These are phyloP conservation scores for Fragaria ananassa DNA, from an alignment of 306 rosid species.

Conservation along the genomic window DNA sequence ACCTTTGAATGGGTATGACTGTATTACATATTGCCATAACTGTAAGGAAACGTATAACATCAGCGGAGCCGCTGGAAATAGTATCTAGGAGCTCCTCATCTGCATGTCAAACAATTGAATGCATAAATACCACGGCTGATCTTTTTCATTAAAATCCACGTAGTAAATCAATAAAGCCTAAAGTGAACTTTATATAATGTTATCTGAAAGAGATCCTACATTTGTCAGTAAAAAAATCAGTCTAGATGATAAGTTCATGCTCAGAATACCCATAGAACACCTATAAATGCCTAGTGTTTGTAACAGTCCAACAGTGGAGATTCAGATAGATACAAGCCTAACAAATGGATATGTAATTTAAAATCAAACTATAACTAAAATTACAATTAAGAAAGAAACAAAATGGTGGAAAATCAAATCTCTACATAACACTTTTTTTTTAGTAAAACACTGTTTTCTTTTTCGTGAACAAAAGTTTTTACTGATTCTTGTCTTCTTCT, in stretches of 20 bases:
- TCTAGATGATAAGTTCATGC: neutral
- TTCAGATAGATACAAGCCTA: neutral
- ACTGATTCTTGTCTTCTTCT: neutral
- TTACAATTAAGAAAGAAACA: neutral
- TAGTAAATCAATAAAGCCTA: no score
- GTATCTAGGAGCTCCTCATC: conserved; percentile 75
- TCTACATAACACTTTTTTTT: neutral
- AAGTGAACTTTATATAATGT: conserved; percentile 11
- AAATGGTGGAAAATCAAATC: neutral
- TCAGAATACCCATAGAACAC: neutral
- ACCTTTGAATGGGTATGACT: conserved; percentile 79
- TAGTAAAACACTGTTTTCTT: neutral
- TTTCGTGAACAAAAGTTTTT: neutral
- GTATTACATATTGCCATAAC: conserved; percentile 97
- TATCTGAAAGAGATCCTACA: conserved; percentile 12
- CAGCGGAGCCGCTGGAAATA: conserved; percentile 70
- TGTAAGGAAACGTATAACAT: conserved; percentile 67
- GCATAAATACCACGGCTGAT: neutral
- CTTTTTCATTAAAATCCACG: no score
- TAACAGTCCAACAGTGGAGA: neutral
- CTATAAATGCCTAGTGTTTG: neutral
- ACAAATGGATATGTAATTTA: neutral
- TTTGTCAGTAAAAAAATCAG: neutral
- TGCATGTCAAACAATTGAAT: conserved; percentile 40
- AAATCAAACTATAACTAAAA: neutral